phyloP scores from a whole-genome alignment of 2,329 filamentous ascomycete species.

The Sphaerostilbella broomeana region DNA sequence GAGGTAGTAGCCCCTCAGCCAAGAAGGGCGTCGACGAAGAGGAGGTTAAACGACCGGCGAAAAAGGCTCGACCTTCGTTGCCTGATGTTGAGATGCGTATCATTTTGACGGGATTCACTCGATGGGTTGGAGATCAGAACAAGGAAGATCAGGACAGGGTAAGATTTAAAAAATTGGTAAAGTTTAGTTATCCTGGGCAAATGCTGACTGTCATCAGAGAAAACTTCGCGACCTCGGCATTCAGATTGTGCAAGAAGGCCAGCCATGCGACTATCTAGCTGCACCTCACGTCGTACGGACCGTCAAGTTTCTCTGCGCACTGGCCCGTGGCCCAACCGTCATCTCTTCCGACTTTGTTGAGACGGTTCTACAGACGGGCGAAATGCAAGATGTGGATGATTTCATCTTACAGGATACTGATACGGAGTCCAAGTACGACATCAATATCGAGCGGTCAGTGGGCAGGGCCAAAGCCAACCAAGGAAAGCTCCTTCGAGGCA shows the following conservation, averaged over 20 bases:
- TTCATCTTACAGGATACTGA: constrained; percentile 65
- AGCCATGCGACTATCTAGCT: constrained; percentile 75
- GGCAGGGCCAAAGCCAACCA: constrained; percentile 68
- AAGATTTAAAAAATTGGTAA: constrained; percentile 38
- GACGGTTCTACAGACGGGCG: constrained; percentile 61
- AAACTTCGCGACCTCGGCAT: constrained; percentile 80
- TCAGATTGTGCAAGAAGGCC: constrained; percentile 67
- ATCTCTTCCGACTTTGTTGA: constrained; percentile 76
- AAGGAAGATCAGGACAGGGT: constrained; percentile 78
- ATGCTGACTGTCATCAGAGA: constrained; percentile 43
- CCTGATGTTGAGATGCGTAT: constrained; percentile 67
- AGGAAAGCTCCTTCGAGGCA: constrained; percentile 65
- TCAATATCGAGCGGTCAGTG: constrained; percentile 63
- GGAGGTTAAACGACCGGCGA: constrained; percentile 46
- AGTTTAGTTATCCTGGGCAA: too few relatives aligned
- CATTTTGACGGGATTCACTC: constrained; percentile 75
- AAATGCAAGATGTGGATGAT: constrained; percentile 56
- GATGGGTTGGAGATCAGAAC: constrained; percentile 67
- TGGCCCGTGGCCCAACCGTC: constrained; percentile 74
- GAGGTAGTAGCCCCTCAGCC: constrained; percentile 28
- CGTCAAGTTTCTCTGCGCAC: constrained; percentile 83
- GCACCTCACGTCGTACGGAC: constrained; percentile 84
- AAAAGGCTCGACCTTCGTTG: constrained; percentile 52
- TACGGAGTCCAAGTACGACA: constrained; percentile 63
- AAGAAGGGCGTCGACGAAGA: constrained; percentile 36